Conservation (phyloP, 345 rosid species). For the Rhodamnia rubescens region DNA sequence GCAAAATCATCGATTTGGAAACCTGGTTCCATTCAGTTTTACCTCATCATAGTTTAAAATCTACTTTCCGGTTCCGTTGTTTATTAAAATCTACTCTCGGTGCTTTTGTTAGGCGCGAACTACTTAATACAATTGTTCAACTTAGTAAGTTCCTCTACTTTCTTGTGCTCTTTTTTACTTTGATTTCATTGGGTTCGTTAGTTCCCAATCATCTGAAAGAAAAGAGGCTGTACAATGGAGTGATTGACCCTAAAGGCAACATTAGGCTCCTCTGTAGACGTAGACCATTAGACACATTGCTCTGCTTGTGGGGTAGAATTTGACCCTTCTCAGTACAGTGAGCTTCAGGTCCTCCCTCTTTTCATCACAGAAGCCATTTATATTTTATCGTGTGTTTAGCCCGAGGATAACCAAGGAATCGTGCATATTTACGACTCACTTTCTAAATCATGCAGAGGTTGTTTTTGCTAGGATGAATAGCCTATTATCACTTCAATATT, state of each 20-base stretch:
- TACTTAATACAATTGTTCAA: constrained; percentile 26
- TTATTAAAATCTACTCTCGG: too few relatives aligned
- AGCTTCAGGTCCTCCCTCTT: constrained; percentile 58
- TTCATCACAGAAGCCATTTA: constrained; percentile 74
- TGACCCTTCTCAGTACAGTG: constrained; percentile 64
- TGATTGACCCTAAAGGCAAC: constrained; percentile 80
- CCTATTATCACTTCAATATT: constrained; percentile 71
- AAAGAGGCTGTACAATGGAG: constrained; percentile 69
- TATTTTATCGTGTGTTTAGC: constrained; percentile 70
- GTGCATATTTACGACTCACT: neutral
- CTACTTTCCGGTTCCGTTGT: too few relatives aligned
- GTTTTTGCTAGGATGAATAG: constrained; percentile 62
- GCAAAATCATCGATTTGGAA: too few relatives aligned
- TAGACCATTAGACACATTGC: constrained; percentile 59
- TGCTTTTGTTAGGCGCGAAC: constrained; percentile 30
- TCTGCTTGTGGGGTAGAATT: constrained; percentile 52
- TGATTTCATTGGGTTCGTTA: too few relatives aligned
- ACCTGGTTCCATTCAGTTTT: too few relatives aligned
- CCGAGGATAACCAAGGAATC: constrained; percentile 78
- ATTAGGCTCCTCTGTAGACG: constrained; percentile 91
- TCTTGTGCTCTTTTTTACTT: neutral
- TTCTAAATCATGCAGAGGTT: constrained; percentile 40
- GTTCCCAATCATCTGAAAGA: constrained; percentile 47
- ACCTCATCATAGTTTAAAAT: too few relatives aligned
- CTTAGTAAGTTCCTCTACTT: constrained; percentile 34